Base-by-base conservation (phyloP, 345 rosid genomes). In the Nasturtium officinale region DNA sequence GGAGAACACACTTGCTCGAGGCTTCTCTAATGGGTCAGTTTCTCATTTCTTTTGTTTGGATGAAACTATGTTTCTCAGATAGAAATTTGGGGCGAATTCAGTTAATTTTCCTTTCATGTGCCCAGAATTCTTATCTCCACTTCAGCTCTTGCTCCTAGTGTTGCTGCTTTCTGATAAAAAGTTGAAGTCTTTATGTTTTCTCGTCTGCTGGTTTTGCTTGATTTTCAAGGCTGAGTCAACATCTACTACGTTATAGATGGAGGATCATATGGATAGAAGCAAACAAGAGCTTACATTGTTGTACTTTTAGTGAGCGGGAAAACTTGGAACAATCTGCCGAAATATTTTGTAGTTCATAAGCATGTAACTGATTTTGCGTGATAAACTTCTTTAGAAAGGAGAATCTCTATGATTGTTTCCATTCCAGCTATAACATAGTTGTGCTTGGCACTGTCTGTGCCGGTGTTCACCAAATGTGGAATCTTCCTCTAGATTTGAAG, bases 1-100 rank as follows among this genome's bases (percentile, higher is more conserved):
- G 96, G 98, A 90, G 98, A 78, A 90, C 95, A 26, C 96, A 92
- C 81, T 78, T 92, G 87, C 94, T 92, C 15, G 98, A 90, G 82
- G 98, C 98, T 74, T 92, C 96, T 7, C 95, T 92, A 50, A 87
- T 92, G 81, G 92, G 98, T 92, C 85, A 68, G 74, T 5, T 45
- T 21, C 61, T 57, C 7, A 0, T 25, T 61, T 61, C 21, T 13
- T 61, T 12, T 23, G 9, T 26, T 37, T 61, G n/a, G 26, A 7
- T 45, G 40, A 63, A 28, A 42, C 37, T 42, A 8, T 9, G 51
- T 56, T 26, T 53, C 25, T 23, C 25, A 26, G 33, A 23, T 12
- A 38, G 20, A 21, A 25, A 13, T 7, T 7, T 60, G 7, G 7
- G 20, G 12, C 0, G 6, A 29, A 17, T 17, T 46, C 28, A 7